Base-by-base conservation (phyloP, 257 asterid genomes). In the Coffea canephora region DNA sequence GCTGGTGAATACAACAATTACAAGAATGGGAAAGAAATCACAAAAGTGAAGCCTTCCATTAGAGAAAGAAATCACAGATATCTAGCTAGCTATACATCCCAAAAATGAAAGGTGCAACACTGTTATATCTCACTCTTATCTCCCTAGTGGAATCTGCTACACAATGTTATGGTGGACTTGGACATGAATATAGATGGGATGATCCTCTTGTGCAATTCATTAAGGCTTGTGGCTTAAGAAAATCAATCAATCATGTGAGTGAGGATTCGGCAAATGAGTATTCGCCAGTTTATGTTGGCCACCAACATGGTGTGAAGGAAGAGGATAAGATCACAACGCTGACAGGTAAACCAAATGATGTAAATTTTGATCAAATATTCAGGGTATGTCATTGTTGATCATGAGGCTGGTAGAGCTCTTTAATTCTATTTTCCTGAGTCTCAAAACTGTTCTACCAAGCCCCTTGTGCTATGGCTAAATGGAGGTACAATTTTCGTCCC, bases 291-390 rank as follows among this genome's bases (percentile, higher is more conserved):
- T 83, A 62, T 52, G 21, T 83, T 19, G 83, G 72, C 23, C 19
- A 52, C 27, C 89, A 87, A 54, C 77, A 75, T 9, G 88, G 87
- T 6, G 34, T 79, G 61, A 87, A 83, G 78, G 81, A 78, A 23
- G 76, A 62, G 2, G 82, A 89, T 68, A 73, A 80, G 62, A 82
- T 87, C 4, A 3, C 59, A 14, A 69, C 49, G 14, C 82, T 85
- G 82, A 87, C 89, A 1, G 92, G 92, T n/a, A 89, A 89, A 73
- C 89, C 91, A 21, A 57, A 74, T 10, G 80, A 71, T 0, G 73
- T 86, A 61, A 61, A 43, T 9, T 83, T 89, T 65, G 78, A 82
- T 74, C 92, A 31, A 89, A 72, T 89, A 78, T 27, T 76, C 88
- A 1, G 88, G 90, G 0, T 85, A 86, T 78, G 86, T 82, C 7